These are phyloP conservation scores for Scedosporium aurantiacum DNA, from an alignment of 2,329 filamentous ascomycete genomes.

Conservation along the genomic window DNA sequence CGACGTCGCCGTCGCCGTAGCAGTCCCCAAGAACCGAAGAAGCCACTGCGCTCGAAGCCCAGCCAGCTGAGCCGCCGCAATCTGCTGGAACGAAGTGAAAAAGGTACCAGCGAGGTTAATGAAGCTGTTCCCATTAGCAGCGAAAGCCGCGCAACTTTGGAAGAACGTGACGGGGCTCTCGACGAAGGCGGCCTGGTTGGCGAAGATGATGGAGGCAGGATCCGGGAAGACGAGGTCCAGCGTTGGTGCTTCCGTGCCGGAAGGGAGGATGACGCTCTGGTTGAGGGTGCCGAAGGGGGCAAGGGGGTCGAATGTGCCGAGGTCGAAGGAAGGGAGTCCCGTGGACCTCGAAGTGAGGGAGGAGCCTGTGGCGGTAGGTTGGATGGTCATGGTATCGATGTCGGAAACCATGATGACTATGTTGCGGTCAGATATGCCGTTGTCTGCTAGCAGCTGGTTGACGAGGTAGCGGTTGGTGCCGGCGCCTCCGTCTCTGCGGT, in stretches of 20 bases:
- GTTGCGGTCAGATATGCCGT: conserved; percentile 20
- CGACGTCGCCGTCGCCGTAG: conserved; percentile 5
- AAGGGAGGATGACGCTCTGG: conserved; percentile 23
- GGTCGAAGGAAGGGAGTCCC: conserved; percentile 8
- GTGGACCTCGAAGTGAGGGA: conserved; percentile 11
- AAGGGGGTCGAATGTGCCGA: conserved; percentile 17
- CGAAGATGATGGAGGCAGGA: conserved; percentile 26
- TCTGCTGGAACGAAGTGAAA: conserved; percentile 19
- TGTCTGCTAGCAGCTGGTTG: conserved; percentile 27
- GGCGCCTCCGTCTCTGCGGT: neutral
- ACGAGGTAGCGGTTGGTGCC: conserved; percentile 26
- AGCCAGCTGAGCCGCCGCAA: conserved; percentile 16
- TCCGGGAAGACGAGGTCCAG: conserved; percentile 23
- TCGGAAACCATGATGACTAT: conserved; percentile 28
- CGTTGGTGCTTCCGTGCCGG: conserved; percentile 18
- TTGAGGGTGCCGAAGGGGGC: conserved; percentile 23
- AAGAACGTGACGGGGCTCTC: conserved; percentile 21
- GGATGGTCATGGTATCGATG: conserved; percentile 23
- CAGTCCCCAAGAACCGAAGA: neutral
- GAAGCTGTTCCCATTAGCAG: conserved; percentile 12
- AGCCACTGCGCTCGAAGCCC: conserved; percentile 11
- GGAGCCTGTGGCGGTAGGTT: conserved; percentile 9
- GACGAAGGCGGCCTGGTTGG: conserved; percentile 22
- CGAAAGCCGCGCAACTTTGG: conserved; percentile 17
- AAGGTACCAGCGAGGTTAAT: conserved; percentile 17